A percentile compares a stretch with the other conserved stretches of the same genome.
phyloP scores from a whole-genome alignment of 2,329 filamentous ascomycete species.

The Hymenoscyphus repandus region DNA sequence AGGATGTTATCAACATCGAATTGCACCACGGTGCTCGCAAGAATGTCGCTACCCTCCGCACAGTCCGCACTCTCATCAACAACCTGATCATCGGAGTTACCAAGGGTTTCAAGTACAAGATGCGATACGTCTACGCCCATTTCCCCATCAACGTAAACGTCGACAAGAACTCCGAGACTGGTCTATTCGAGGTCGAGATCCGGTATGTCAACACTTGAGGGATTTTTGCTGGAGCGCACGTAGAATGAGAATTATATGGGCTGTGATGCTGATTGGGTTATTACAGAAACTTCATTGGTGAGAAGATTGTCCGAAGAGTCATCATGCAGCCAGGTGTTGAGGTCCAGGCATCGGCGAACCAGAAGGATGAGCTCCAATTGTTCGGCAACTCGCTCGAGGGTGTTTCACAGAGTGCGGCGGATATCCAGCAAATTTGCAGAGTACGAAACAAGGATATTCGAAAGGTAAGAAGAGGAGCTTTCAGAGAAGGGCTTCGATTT shows the following conservation, averaged over 20 bases:
- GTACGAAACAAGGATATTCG: constrained; percentile 99
- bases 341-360: constrained; percentile 80
- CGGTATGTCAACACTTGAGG: constrained; percentile 54
- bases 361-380: constrained; percentile 97
- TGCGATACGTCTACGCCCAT: constrained; percentile 99
- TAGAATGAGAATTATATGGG: neutral
- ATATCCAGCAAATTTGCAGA: constrained; percentile 99
- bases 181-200: constrained; percentile 89
- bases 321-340: constrained; percentile 86
- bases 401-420: constrained; percentile 96
- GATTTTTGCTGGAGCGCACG: neutral
- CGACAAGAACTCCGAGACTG: constrained; percentile 91
- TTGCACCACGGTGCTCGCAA: constrained; percentile 98
- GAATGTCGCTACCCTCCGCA: constrained; percentile 95
- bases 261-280: constrained; percentile 30
- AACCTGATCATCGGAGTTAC: constrained; percentile 98
- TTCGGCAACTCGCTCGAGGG: constrained; percentile 92
- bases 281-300: constrained; percentile 88
- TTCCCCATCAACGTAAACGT: constrained; percentile 99
- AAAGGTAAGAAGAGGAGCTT: constrained; percentile 57
- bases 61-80: constrained; percentile 96
- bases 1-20: constrained; percentile 89
- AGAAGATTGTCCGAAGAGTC: constrained; percentile 97
- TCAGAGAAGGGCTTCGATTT: neutral
- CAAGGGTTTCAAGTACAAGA: constrained; percentile 99